Evolutionary conservation across 495 filamentous ascomycete genomes (phyloP).

Genomic region (Penicillium coffeae): DNA sequence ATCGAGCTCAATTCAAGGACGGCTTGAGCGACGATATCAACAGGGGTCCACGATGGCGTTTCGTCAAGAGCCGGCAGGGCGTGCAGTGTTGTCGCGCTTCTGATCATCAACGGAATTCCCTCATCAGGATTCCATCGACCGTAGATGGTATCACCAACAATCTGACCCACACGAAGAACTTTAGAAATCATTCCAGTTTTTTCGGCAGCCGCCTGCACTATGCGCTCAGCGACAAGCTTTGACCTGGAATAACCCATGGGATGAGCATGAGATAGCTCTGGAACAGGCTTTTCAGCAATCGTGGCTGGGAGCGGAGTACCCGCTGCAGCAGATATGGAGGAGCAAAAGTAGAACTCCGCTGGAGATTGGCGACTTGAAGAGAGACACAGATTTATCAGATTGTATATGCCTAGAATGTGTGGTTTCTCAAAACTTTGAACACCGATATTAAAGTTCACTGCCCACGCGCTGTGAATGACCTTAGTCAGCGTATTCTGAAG

Average conservation of each 20-base stretch:
- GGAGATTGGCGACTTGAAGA: neutral
- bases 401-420: slow-evolving; percentile 54
- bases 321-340: neutral
- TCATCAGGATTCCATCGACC: neutral
- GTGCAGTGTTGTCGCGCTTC: neutral
- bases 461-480: slow-evolving; percentile 48
- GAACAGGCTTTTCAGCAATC: neutral
- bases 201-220: neutral
- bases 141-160: neutral
- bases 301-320: neutral
- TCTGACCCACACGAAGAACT: neutral
- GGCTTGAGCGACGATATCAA: neutral
- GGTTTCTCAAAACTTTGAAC: slow-evolving; percentile 55
- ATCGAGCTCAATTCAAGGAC: neutral
- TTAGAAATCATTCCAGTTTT: neutral
- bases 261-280: neutral
- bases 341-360: neutral
- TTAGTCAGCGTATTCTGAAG: neutral
- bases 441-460: slow-evolving; percentile 65
- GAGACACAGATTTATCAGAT: slow-evolving; percentile 32
- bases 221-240: neutral
- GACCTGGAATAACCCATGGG: neutral
- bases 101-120: neutral
- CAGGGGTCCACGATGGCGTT: neutral
- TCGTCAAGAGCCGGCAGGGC: neutral